Conservation (phyloP, 495 filamentous ascomycete species). For the Chaetomium tenue region DNA sequence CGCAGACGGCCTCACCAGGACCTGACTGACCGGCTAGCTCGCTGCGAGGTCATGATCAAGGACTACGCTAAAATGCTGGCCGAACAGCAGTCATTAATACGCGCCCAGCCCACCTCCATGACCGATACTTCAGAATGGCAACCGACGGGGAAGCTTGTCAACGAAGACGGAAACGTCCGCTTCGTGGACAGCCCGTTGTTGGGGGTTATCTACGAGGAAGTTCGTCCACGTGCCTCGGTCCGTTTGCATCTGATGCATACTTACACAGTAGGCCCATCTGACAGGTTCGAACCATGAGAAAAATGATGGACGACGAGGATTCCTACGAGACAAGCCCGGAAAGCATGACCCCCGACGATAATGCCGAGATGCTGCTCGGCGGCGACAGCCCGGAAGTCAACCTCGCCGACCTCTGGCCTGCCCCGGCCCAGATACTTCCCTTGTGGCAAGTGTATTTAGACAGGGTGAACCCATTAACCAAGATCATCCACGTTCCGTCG, state of each 20-base stretch:
- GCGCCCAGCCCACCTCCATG: conserved; percentile 17
- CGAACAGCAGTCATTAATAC: neutral
- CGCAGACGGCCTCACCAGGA: conserved; percentile 50
- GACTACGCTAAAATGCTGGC: conserved; percentile 41
- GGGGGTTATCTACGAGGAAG: conserved; percentile 45
- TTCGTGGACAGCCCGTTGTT: conserved; percentile 49
- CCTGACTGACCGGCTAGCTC: conserved; percentile 47
- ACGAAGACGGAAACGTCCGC: conserved; percentile 45
- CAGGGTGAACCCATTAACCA: conserved; percentile 66
- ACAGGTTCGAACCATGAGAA: conserved; percentile 48
- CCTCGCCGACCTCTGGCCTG: conserved; percentile 56
- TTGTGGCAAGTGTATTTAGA: conserved; percentile 69
- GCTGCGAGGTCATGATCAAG: conserved; percentile 50
- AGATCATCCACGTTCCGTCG: conserved; percentile 68
- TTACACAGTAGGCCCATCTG: neutral
- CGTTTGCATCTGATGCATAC: neutral
- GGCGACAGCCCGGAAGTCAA: conserved; percentile 31
- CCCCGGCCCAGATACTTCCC: conserved; percentile 61
- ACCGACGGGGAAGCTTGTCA: conserved; percentile 43
- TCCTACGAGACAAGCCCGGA: conserved; percentile 26
- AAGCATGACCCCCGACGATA: conserved; percentile 39
- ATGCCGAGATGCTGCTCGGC: conserved; percentile 41
- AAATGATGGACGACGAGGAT: conserved; percentile 47
- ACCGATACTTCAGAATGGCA: conserved; percentile 40
- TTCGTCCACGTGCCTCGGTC: conserved; percentile 25